Percentiles rank a stretch among this genome's conserved stretches.
phyloP scores from a whole-genome alignment of 2,329 filamentous ascomycete genomes.

The Bipolaris oryzae region DNA sequence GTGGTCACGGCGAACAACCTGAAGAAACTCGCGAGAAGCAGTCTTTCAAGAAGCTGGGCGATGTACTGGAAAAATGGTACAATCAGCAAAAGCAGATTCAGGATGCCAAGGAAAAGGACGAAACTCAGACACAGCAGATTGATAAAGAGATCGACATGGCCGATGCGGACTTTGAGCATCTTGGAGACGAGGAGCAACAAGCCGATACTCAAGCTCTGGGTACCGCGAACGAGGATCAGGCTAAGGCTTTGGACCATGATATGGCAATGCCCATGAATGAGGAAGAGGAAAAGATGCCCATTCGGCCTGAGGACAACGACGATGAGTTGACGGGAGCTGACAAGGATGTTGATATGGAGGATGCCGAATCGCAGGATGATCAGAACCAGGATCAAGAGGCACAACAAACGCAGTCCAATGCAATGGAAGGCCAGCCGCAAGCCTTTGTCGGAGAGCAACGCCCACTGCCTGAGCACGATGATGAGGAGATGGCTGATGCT shows the following conservation, averaged over 20 bases:
- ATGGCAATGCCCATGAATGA: slow-evolving; percentile 77
- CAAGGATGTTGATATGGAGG: slow-evolving; percentile 52
- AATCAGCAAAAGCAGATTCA: slow-evolving; percentile 82
- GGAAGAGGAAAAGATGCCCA: slow-evolving; percentile 52
- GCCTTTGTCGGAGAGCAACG: slow-evolving; percentile 55
- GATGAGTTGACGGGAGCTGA: slow-evolving; percentile 31
- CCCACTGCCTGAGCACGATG: slow-evolving; percentile 37
- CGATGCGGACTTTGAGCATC: slow-evolving; percentile 88
- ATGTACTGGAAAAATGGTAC: slow-evolving; percentile 92
- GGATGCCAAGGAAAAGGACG: slow-evolving; percentile 53
- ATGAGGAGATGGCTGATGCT: slow-evolving; percentile 49
- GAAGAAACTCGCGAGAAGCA: slow-evolving; percentile 60
- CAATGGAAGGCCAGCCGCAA: slow-evolving; percentile 47
- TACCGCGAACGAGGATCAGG: slow-evolving; percentile 84
- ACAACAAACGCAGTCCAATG: slow-evolving; percentile 33
- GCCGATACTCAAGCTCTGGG: slow-evolving; percentile 93
- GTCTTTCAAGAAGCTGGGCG: slow-evolving; percentile 92
- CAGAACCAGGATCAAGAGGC: slow-evolving; percentile 33
- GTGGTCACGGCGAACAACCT: slow-evolving; percentile 45
- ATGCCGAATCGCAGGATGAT: slow-evolving; percentile 37
- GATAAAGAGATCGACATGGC: slow-evolving; percentile 71
- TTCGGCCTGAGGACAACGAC: slow-evolving; percentile 44
- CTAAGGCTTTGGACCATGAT: slow-evolving; percentile 81
- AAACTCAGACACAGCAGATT: slow-evolving; percentile 57
- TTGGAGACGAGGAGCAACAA: slow-evolving; percentile 79